Base-by-base conservation (phyloP, 2,329 filamentous ascomycete genomes). In the Thelonectria rubi region DNA sequence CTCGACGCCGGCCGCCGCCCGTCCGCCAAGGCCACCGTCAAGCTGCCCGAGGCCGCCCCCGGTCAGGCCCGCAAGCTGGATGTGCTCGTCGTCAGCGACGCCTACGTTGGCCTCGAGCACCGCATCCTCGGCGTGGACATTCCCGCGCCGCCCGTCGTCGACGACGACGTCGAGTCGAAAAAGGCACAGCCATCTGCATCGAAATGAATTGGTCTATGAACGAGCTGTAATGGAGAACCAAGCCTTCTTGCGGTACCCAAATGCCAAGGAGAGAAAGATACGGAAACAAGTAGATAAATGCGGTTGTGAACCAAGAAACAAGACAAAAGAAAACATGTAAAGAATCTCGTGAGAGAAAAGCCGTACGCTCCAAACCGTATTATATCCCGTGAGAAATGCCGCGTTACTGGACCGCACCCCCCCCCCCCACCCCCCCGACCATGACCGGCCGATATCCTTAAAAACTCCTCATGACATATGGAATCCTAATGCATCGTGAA, bases 51-150 rank as follows among this genome's bases (percentile, higher is more conserved):
- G 58, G 69, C 75, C 9, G 74, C 74, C 51, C 73, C 69, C 8
- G 78, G 76, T 4, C 79, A 81, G 65, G 82, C 79, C 14, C 86
- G 88, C 70, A 90, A 84, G 74, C 77, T 97, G 10, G 90, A 93
- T 72, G 84, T 97, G 3, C 75, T 85, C 64, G 88, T 97, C 2
- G 81, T 95, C 17, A 98, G 94, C 76, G 95, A 98, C 81, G 88
- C 88, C 15, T 98, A 98, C 77, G 81, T 93, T 34, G 92, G 91
- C 0, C 87, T 98, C 83, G 81, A 85, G 73, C 81, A 86, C 63
- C 74, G 76, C 21, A 62, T 84, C 1, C 61, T 78, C 39, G 82
- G 80, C 2, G 79, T 87, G 0, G 80, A 84, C 20, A 77, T 88
- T n/a, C 85, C 85, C 17, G 78, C 76, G 30, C 71, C 77, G 55